A percentile compares a stretch with the other conserved stretches of the same genome.
Evolutionary conservation across 495 filamentous ascomycete genomes (phyloP).

Genomic region (Ascobolus immersus): DNA sequence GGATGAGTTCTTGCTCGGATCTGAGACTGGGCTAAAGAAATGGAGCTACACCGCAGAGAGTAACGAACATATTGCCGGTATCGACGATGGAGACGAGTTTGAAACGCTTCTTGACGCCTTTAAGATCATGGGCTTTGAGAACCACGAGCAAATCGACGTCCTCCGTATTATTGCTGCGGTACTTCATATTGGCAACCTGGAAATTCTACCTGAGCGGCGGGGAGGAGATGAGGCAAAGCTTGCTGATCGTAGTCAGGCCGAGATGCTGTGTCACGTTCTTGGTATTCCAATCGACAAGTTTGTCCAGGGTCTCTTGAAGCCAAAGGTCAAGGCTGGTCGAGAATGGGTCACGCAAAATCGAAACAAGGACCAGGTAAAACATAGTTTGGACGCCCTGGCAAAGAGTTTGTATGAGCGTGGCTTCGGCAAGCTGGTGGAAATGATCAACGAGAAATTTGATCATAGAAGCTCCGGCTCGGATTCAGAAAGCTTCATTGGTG

Average conservation of each 20-base stretch:
- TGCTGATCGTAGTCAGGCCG: slow-evolving; percentile 38
- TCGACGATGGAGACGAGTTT: slow-evolving; percentile 86
- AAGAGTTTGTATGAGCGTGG: slow-evolving; percentile 95
- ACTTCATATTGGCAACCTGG: slow-evolving; percentile 78
- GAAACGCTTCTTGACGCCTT: slow-evolving; percentile 74
- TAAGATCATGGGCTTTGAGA: slow-evolving; percentile 75
- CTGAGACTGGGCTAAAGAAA: slow-evolving; percentile 49
- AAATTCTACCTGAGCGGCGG: slow-evolving; percentile 64
- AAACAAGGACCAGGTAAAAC: slow-evolving; percentile 81
- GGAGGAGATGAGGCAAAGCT: slow-evolving; percentile 77
- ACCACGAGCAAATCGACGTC: slow-evolving; percentile 59
- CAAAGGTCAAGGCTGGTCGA: slow-evolving; percentile 74
- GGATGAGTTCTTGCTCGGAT: slow-evolving; percentile 46
- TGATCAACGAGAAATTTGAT: slow-evolving; percentile 81
- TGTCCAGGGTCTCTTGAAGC: slow-evolving; percentile 66
- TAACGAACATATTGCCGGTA: slow-evolving; percentile 68
- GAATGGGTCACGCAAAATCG: slow-evolving; percentile 98
- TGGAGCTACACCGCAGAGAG: slow-evolving; percentile 81
- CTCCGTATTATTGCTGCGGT: slow-evolving; percentile 74
- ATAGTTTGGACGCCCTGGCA: slow-evolving; percentile 69
- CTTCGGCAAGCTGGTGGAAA: slow-evolving; percentile 74
- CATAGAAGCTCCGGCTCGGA: slow-evolving; percentile 45
- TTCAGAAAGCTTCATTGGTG: slow-evolving; percentile 85
- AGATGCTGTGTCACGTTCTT: slow-evolving; percentile 59
- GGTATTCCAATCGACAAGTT: slow-evolving; percentile 69